Evolutionary conservation across 2,329 filamentous ascomycete species (phyloP), one percentile per base, ranked within the genome.

Genomic region (Stachybotrys echinatus): DNA sequence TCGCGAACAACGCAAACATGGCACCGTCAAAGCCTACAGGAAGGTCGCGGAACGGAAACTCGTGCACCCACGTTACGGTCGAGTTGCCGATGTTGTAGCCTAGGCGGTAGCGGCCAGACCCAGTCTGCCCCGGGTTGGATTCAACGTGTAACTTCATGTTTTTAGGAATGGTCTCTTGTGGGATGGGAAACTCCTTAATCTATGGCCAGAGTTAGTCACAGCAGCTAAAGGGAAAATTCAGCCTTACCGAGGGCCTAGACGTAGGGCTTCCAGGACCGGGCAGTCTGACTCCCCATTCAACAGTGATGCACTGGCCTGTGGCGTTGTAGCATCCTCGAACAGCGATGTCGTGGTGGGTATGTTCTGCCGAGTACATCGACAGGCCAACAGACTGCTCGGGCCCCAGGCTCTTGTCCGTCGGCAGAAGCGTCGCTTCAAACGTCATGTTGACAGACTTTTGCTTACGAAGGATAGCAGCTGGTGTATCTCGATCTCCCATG

Each of bases 391-490:
- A 57, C 34, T 64, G 58, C 3, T 51, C 48, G 2, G 53, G 49
- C 1, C 55, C 57, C 2, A 63, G 43, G 2, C 48, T 50, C 14
- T 50, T 52, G 1, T 52, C 39, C 2, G 53, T 58, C 1, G 51
- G 42, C 7, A 55, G 31, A 19, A 60, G 23, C 7, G 50, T 59
- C 12, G 60, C 59, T 2, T 59, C 53, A 22, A 62, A 65, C 1
- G 61, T 63, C 59, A 65, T 64, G 47, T 65, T 65, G 31, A 63
- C 27, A 7, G 58, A 63, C 22, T 54, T 61, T 47, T 65, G 61
- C 49, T 65, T 65, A 5, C 56, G 57, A 7, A 65, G 50, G 4
- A 64, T 27, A 5, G 61, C 61, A 6, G 60, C 58, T 0, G 63
- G 59, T 2, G 58, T 63, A n/a, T 65, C 63, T 12, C 61, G 52